Conservation (phyloP, 106 monocot species). For the Agapanthus africanus region DNA sequence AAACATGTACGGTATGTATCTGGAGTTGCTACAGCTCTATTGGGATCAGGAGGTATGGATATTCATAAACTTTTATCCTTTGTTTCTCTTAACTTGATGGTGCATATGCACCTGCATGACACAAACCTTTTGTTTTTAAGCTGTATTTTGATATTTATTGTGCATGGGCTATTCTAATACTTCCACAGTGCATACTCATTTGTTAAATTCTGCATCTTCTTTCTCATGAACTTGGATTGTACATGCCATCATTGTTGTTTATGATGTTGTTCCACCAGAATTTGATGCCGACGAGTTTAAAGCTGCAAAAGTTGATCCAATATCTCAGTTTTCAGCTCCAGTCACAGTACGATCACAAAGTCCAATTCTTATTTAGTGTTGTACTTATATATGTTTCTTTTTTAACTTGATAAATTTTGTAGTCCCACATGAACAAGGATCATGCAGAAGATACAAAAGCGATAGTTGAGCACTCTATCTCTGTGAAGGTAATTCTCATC, state of each 20-base stretch:
- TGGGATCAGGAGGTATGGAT: constrained; percentile 92
- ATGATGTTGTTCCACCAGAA: constrained; percentile 24
- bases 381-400: neutral
- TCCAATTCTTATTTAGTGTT: neutral
- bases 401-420: constrained; percentile 15
- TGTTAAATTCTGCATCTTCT: neutral
- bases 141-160: neutral
- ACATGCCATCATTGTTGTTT: neutral
- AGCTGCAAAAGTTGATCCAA: constrained; percentile 75
- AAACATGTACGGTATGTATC: constrained; percentile 73
- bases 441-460: constrained; percentile 82
- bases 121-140: neutral
- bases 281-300: constrained; percentile 67
- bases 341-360: constrained; percentile 35
- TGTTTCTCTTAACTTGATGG: neutral
- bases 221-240: constrained; percentile 2
- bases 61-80: neutral
- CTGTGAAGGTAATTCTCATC: constrained; percentile 44
- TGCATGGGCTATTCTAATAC: neutral
- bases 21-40: constrained; percentile 83
- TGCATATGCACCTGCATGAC: neutral
- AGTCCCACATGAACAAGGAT: constrained; percentile 93
- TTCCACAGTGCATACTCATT: neutral
- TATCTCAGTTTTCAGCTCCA: constrained; percentile 78
- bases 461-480: constrained; percentile 73